phyloP scores from a whole-genome alignment of 2,329 filamentous ascomycete genomes.

The Colletotrichum eleusines region DNA sequence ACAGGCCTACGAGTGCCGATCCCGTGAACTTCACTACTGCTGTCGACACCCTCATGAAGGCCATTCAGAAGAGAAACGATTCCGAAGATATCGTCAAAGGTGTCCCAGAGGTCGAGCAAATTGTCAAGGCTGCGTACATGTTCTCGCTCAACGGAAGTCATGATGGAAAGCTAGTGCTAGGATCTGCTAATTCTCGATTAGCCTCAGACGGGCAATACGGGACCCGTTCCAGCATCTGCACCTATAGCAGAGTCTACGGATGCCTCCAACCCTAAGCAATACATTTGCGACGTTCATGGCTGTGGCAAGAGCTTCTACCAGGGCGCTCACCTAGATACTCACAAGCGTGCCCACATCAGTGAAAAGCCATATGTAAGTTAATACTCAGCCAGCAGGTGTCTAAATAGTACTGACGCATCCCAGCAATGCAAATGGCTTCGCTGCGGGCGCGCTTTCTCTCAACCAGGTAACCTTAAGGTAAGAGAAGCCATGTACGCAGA shows the following conservation, averaged over 20 bases:
- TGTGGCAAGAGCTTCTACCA: constrained; percentile 90
- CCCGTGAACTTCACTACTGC: constrained; percentile 81
- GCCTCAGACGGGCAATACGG: too few species aligned
- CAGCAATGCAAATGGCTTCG: constrained; percentile 76
- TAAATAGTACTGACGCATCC: constrained; percentile 44
- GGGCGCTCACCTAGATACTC: constrained; percentile 93
- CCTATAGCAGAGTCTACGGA: constrained; percentile 9
- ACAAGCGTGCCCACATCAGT: constrained; percentile 88
- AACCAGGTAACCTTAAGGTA: constrained; percentile 91
- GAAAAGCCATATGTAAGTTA: constrained; percentile 87
- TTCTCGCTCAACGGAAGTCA: too few species aligned
- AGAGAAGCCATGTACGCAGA: constrained; percentile 42
- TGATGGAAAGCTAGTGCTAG: too few species aligned
- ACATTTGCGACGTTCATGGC: constrained; percentile 77
- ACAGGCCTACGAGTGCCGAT: constrained; percentile 59
- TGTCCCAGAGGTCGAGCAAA: constrained; percentile 38
- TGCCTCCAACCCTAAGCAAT: constrained; percentile 64
- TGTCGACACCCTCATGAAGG: constrained; percentile 89
- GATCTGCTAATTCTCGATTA: too few species aligned
- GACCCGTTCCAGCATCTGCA: background rate
- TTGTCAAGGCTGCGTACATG: constrained; percentile 15
- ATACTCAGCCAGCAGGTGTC: background rate
- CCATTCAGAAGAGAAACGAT: constrained; percentile 78
- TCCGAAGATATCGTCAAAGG: constrained; percentile 48
- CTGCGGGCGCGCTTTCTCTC: constrained; percentile 86